Evolutionary conservation across 1,284 basidiomycete species (phyloP), one percentile per base, ranked within the genome.

Genomic region (Irpex sp.): DNA sequence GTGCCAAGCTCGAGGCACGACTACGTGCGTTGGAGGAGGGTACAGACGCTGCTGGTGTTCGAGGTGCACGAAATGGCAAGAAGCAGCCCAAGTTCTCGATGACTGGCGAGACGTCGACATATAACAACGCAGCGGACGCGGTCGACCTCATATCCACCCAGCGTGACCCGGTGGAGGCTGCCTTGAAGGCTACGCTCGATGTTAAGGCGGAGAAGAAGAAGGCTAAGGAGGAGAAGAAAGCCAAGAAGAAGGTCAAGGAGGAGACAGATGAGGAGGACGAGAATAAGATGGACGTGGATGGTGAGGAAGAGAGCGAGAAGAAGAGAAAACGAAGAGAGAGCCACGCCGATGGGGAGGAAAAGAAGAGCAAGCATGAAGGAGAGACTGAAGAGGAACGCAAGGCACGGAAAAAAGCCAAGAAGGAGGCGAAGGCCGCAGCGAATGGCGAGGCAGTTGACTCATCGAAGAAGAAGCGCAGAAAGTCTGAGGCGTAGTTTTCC

Each of bases 1-100:
- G 97, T 56, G 88, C 92, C 67, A 98, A 97, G 78, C 89, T 99
- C 66, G 97, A 99, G 78, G 93, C 94, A 15, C 90, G 97, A 49
- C 80, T 99, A 53, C 93, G 95, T 43, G 89, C 90, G 1, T 84
- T 99, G 55, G 96, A 99, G 74, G 83, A 91, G 71, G 89, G 93
- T 66, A 81, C 83, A 55, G 95, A 95, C 65, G 82, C 88, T 50
- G 81, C 85, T 35, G 78, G 85, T 69, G 79, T 87, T 68, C 83
- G 89, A 68, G 79, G 85, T 69, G 80, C 82, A 36, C 83, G 87
- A 63, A 79, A 79, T 59, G 82, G 83, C 71, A 85, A 82, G 78
- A 87, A 88, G 74, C 90, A 93, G 77, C 83, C 83, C 70, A 85
- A 84, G 69, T 95, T 94, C 77, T 86, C 91, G 77, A 88, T 93